Evolutionary conservation across 352 stramenopile genomes (phyloP).

Genomic region (Achlya hypogyna): DNA sequence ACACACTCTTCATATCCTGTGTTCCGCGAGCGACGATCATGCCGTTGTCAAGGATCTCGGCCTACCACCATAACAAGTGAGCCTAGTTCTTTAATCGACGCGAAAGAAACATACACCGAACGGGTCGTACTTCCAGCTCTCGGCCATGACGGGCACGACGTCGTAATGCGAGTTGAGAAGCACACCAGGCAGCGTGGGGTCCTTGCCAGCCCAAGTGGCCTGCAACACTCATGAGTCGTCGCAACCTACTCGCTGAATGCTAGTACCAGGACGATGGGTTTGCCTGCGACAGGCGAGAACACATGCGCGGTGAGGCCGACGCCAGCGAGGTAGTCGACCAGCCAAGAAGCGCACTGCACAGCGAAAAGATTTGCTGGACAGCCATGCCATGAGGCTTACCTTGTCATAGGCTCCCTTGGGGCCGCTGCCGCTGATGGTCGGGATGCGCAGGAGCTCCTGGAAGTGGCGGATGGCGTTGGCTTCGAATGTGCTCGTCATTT

Average conservation of each 20-base stretch:
- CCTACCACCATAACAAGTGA: slow-evolving; percentile 23
- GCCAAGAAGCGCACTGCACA: slow-evolving; percentile 61
- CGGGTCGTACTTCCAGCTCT: slow-evolving; percentile 86
- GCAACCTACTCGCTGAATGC: background rate
- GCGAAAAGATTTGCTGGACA: background rate
- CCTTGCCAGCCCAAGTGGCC: slow-evolving; percentile 72
- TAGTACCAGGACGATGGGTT: slow-evolving; percentile 85
- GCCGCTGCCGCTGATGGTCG: slow-evolving; percentile 63
- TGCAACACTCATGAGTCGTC: slow-evolving; percentile 17
- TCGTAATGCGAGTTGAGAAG: slow-evolving; percentile 96
- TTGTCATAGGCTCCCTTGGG: slow-evolving; percentile 50
- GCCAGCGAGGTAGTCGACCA: slow-evolving; percentile 44
- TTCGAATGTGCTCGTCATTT: slow-evolving; percentile 1
- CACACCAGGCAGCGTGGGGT: slow-evolving; percentile 77
- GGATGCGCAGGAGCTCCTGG: slow-evolving; percentile 65
- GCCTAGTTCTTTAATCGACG: slow-evolving; percentile 5
- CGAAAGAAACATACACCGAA: slow-evolving; percentile 56
- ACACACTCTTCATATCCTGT: slow-evolving; percentile 96
- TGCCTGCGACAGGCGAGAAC: slow-evolving; percentile 49
- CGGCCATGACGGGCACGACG: slow-evolving; percentile 85
- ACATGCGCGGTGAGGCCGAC: slow-evolving; percentile 45
- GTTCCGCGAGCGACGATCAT: slow-evolving; percentile 89
- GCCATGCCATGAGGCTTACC: slow-evolving; percentile 8
- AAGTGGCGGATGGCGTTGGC: slow-evolving; percentile 31
- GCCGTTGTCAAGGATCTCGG: slow-evolving; percentile 76